phyloP scores from a whole-genome alignment of 352 stramenopile genomes.

The Thraustochytrium sp. region DNA sequence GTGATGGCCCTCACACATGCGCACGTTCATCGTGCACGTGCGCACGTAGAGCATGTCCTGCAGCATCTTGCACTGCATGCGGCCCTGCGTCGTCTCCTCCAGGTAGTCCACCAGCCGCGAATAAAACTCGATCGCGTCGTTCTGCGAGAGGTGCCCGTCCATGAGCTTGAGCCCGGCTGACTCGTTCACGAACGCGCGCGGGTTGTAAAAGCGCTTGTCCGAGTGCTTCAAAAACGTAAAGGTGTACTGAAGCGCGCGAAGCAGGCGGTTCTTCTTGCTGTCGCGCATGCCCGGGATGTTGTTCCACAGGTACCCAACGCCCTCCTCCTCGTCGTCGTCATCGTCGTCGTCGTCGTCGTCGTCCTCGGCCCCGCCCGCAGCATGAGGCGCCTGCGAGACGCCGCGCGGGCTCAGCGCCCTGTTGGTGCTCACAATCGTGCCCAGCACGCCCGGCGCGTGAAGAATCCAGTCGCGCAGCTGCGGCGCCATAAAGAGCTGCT shows the following conservation, averaged over 20 bases:
- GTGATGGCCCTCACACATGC: constrained; percentile 47
- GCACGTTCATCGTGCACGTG: constrained; percentile 33
- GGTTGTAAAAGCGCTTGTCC: constrained; percentile 2
- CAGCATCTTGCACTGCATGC: constrained; percentile 39
- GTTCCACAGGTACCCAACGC: neutral
- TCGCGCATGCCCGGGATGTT: constrained; percentile 34
- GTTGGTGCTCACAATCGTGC: neutral
- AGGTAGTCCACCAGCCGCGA: constrained; percentile 97
- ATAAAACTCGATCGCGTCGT: constrained; percentile 98
- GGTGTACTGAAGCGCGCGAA: constrained; percentile 33
- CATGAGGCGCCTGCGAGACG: neutral
- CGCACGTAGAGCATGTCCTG: constrained; percentile 46
- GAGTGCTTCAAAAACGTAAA: constrained; percentile 31
- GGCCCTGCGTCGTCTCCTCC: constrained; percentile 85
- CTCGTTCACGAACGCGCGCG: constrained; percentile 31
- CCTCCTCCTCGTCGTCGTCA: constrained; percentile 22
- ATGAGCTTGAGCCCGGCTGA: constrained; percentile 54
- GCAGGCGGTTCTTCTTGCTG: constrained; percentile 40
- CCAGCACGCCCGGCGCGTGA: constrained; percentile 58
- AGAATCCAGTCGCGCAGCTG: constrained; percentile 46
- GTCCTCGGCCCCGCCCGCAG: neutral
- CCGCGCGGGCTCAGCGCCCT: neutral
- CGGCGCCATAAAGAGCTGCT: constrained; percentile 46
- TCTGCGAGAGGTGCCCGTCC: constrained; percentile 94
- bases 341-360: neutral